Conservation (phyloP, 352 stramenopile genomes). For the Thraustochytrium sp. region DNA sequence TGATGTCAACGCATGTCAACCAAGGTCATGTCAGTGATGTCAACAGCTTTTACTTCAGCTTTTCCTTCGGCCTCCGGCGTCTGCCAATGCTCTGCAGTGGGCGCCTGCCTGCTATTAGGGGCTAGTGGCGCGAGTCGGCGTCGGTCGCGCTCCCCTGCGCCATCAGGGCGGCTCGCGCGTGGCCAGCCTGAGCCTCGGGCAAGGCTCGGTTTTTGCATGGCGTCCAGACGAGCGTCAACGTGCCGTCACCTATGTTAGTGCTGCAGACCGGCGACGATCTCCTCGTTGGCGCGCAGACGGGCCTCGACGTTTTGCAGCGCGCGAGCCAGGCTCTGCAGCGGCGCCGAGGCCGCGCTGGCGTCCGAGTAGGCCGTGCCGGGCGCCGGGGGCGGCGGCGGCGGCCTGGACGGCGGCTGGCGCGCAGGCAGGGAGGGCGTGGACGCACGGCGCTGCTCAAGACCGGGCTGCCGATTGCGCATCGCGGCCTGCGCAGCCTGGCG, state of each 20-base stretch:
- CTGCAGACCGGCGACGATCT: not conserved
- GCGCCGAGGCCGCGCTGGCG: not conserved
- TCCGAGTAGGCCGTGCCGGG: not conserved
- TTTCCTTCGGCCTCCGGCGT: no score
- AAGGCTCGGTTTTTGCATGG: no score
- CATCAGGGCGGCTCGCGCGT: no score
- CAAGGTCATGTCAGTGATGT: no score
- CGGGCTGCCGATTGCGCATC: not conserved
- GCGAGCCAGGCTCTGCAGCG: not conserved
- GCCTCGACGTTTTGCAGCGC: not conserved
- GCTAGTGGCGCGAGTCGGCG: no score
- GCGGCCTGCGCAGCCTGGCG: not conserved
- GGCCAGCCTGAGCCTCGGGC: no score
- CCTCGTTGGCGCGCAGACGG: slow-evolving; percentile 13
- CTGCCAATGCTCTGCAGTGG: no score
- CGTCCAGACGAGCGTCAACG: not conserved
- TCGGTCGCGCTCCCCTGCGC: no score
- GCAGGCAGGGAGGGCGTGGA: not conserved
- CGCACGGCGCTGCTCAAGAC: not conserved
- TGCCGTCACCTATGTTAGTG: not conserved
- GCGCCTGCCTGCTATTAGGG: no score
- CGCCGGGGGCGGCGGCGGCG: not conserved
- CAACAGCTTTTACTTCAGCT: no score
- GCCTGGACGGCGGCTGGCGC: not conserved
- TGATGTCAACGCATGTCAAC: no score